A percentile compares a stretch with the other conserved stretches of the same genome.
Evolutionary conservation across 2,329 filamentous ascomycete species (phyloP).

Genomic region (Cladosporium phlei): DNA sequence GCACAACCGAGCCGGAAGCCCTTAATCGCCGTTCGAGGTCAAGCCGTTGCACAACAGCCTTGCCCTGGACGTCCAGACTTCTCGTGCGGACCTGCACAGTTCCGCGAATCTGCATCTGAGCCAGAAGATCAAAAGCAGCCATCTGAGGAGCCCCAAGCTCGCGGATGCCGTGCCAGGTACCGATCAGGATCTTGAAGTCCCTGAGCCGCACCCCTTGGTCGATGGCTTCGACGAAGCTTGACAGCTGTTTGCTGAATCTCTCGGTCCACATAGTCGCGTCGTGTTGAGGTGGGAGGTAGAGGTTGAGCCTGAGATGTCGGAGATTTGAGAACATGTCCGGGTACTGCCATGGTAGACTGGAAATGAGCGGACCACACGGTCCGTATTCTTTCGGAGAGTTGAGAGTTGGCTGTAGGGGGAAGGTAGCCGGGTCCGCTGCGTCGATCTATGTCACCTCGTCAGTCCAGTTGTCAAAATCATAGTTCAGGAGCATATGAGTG

Average conservation of each 20-base stretch:
- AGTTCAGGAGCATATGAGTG: too few species aligned
- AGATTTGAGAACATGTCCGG: conserved; percentile 17
- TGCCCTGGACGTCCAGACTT: conserved; percentile 15
- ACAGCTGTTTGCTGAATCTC: conserved; percentile 2
- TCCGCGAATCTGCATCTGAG: conserved; percentile 21
- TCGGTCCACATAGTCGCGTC: conserved; percentile 3
- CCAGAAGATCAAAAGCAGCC: conserved; percentile 16
- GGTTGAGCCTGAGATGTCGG: conserved; percentile 18
- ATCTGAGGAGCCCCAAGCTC: conserved; percentile 13
- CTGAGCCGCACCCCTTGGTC: conserved; percentile 17
- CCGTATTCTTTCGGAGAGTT: neutral
- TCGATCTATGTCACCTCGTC: neutral
- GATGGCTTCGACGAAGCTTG: conserved; percentile 16
- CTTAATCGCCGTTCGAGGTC: conserved; percentile 19
- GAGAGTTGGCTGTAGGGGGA: conserved; percentile 13
- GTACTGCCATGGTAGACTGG: conserved; percentile 22
- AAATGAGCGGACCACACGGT: conserved; percentile 13
- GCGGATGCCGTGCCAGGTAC: conserved; percentile 13
- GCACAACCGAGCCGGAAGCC: neutral
- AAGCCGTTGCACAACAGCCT: conserved; percentile 13
- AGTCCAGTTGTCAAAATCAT: neutral
- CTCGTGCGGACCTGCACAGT: conserved; percentile 18
- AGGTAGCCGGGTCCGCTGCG: neutral
- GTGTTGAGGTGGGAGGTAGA: conserved; percentile 18
- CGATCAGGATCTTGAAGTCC: conserved; percentile 19